Conservation (phyloP, 2,329 filamentous ascomycete species). For the Botryosphaeria dothidea region DNA sequence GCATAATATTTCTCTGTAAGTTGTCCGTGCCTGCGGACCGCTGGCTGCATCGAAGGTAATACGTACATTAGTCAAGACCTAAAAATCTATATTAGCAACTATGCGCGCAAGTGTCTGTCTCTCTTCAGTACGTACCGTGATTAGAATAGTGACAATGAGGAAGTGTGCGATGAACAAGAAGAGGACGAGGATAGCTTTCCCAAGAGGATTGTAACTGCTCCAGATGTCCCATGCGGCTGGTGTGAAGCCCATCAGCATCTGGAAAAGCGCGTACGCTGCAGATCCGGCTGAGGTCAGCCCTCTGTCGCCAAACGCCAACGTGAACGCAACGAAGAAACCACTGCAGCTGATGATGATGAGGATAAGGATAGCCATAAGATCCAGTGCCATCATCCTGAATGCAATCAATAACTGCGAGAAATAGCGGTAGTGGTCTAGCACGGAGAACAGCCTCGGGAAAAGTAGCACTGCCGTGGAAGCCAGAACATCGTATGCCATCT, state of each 20-base stretch:
- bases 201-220: conserved; percentile 79
- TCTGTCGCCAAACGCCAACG: conserved; percentile 71
- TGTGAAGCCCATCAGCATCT: conserved; percentile 94
- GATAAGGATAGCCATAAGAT: conserved; percentile 80
- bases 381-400: conserved; percentile 90
- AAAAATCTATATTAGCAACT: not conserved
- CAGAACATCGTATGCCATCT: conserved; percentile 90
- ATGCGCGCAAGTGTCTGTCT: not conserved
- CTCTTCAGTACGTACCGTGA: conserved; percentile 59
- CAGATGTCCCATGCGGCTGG: conserved; percentile 90
- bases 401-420: conserved; percentile 94
- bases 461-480: conserved; percentile 87
- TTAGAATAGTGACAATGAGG: conserved; percentile 87
- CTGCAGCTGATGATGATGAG: conserved; percentile 86
- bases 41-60: not conserved
- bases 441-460: conserved; percentile 86
- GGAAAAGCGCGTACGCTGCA: conserved; percentile 89
- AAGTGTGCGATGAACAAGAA: conserved; percentile 97
- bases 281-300: conserved; percentile 65
- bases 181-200: conserved; percentile 71
- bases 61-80: conserved; percentile 7
- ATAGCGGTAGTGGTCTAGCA: conserved; percentile 92
- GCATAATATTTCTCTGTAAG: no score
- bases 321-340: conserved; percentile 95
- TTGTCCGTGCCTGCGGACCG: no score